Evolutionary conservation across 805 yeast species (phyloP).

Genomic region (Zygosaccharomyces bailii): DNA sequence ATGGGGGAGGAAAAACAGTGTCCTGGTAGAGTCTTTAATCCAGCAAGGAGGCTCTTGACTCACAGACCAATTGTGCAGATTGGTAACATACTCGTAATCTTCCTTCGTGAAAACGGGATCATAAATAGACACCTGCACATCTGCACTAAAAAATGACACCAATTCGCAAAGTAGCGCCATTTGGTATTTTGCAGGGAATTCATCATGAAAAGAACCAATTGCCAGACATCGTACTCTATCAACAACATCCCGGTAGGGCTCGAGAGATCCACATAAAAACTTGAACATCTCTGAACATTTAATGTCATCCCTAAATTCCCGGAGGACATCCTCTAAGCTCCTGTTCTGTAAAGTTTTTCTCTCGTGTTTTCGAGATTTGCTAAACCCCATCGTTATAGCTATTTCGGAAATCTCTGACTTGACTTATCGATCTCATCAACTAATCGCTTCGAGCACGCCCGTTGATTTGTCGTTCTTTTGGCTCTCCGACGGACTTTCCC

Average conservation of each 20-base stretch:
- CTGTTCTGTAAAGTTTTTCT: neutral
- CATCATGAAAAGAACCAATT: slow-evolving; percentile 61
- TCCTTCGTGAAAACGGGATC: slow-evolving; percentile 59
- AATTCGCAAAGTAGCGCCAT: slow-evolving; percentile 54
- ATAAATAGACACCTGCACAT: slow-evolving; percentile 44
- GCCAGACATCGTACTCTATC: slow-evolving; percentile 61
- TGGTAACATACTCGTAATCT: slow-evolving; percentile 42
- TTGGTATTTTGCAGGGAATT: slow-evolving; percentile 61
- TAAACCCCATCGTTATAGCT: slow-evolving; percentile 1
- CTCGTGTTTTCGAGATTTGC: neutral
- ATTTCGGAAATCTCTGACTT: neutral
- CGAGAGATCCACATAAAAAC: slow-evolving; percentile 24
- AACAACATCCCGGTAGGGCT: slow-evolving; percentile 14
- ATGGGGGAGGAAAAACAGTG: slow-evolving; percentile 67
- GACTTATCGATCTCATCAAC: slow-evolving; percentile 2
- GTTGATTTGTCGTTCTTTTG: slow-evolving; percentile 2
- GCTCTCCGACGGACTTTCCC: slow-evolving; percentile 10
- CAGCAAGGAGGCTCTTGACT: slow-evolving; percentile 23
- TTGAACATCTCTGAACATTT: slow-evolving; percentile 30
- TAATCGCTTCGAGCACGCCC: neutral
- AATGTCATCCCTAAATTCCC: slow-evolving; percentile 23
- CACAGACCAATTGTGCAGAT: slow-evolving; percentile 28
- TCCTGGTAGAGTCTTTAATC: slow-evolving; percentile 19
- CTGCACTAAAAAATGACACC: slow-evolving; percentile 19
- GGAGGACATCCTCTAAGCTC: slow-evolving; percentile 15